Percentiles rank a stretch among this genome's conserved stretches.
Conservation (phyloP, 2,329 filamentous ascomycete species). For the Ophiostoma sp. region DNA sequence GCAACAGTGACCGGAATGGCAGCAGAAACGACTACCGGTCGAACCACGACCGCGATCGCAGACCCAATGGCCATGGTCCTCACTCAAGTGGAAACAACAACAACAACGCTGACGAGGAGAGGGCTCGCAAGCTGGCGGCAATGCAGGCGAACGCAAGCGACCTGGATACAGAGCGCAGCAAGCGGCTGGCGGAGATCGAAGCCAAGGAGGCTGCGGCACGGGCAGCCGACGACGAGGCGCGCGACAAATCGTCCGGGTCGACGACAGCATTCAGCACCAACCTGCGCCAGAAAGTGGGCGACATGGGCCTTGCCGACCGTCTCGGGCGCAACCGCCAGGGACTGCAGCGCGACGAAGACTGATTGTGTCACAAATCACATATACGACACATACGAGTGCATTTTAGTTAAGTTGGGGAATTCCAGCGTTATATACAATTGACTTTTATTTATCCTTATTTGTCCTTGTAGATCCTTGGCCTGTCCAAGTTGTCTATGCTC, state of each 20-base stretch:
- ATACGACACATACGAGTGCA: not conserved
- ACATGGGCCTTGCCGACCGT: conserved; percentile 48
- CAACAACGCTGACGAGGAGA: conserved; percentile 39
- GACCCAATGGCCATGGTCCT: not conserved
- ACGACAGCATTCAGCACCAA: conserved; percentile 53
- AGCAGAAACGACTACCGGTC: not conserved
- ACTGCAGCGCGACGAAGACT: conserved; percentile 43
- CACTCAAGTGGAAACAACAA: not conserved
- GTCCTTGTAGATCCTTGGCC: not conserved
- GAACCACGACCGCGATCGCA: not conserved
- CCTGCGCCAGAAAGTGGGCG: conserved; percentile 55
- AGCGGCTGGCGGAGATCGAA: conserved; percentile 61
- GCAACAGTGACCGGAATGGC: conserved; percentile 9
- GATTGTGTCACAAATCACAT: not conserved
- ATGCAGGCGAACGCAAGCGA: conserved; percentile 68
- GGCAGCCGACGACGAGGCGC: conserved; percentile 61
- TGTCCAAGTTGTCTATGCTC: not conserved
- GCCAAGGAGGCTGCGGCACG: conserved; percentile 59
- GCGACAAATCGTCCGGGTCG: conserved; percentile 35
- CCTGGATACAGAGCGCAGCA: conserved; percentile 64
- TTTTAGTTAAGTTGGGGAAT: not conserved
- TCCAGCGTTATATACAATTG: not conserved
- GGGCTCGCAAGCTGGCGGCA: conserved; percentile 62
- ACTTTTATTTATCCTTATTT: conserved; percentile 1
- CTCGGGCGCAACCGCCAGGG: conserved; percentile 46